Evolutionary conservation across 768 basidiomycete genomes (phyloP).

Genomic region (Cystofilobasidium capitatum): DNA sequence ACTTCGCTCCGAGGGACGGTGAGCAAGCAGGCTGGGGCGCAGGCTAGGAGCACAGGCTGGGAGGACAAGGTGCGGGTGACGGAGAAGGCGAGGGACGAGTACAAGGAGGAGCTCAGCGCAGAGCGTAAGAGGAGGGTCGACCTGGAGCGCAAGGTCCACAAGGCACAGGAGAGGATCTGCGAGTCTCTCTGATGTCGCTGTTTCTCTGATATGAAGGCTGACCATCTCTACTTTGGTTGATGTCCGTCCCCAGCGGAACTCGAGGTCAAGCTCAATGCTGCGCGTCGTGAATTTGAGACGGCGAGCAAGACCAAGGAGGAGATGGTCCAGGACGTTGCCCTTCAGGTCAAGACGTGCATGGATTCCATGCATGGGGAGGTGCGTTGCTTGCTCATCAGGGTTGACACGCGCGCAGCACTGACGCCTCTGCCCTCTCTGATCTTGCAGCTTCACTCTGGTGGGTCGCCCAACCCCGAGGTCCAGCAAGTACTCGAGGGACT

Average conservation of each 20-base stretch:
- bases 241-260: conserved; percentile 29
- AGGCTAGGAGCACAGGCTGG: conserved; percentile 31
- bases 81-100: conserved; percentile 34
- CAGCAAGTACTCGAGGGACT: conserved; percentile 55
- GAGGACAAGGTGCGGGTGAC: conserved; percentile 33
- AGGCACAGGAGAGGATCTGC: conserved; percentile 34
- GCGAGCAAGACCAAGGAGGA: conserved; percentile 34
- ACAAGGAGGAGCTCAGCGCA: conserved; percentile 30
- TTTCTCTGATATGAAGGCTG: not conserved
- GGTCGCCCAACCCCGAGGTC: conserved; percentile 26
- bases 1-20: conserved; percentile 32
- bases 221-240: not conserved
- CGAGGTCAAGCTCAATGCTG: conserved; percentile 31
- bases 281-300: conserved; percentile 32
- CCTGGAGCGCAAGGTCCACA: conserved; percentile 30
- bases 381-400: conserved; percentile 1
- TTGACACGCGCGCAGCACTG: not conserved
- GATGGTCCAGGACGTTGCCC: conserved; percentile 34
- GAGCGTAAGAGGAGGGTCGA: conserved; percentile 33
- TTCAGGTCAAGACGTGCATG: conserved; percentile 35
- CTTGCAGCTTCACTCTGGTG: conserved; percentile 15
- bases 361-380: conserved; percentile 33
- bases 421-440: too few relatives aligned
- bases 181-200: conserved; percentile 11
- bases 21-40: conserved; percentile 31